A percentile compares a stretch with the other conserved stretches of the same genome.
Conservation (phyloP, 495 filamentous ascomycete genomes). For the Penicillium cataractarum region DNA sequence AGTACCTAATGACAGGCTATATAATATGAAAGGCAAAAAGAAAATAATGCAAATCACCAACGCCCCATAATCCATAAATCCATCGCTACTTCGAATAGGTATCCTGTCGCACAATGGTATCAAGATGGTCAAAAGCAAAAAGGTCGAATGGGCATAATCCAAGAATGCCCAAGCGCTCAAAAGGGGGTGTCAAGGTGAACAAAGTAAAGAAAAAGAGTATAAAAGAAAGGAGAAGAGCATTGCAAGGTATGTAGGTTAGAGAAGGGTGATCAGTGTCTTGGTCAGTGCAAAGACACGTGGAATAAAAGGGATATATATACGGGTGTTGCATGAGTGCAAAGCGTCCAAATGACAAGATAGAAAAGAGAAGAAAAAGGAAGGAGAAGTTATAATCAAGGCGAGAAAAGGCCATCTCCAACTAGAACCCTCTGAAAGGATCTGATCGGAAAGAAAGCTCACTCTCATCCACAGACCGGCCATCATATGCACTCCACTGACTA, state of each 20-base stretch:
- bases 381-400: conserved; percentile 1
- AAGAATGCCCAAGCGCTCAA: conserved; percentile 1
- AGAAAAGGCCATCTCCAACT: conserved; percentile 5
- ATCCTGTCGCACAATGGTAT: conserved; percentile 31
- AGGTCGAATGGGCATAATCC: background rate
- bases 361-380: conserved; percentile 8
- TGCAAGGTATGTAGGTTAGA: conserved; percentile 16
- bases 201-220: background rate
- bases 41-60: conserved; percentile 12
- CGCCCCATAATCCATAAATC: conserved; percentile 16
- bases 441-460: conserved; percentile 39
- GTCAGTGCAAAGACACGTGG: background rate
- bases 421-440: conserved; percentile 48
- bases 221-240: background rate
- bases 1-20: background rate
- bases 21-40: background rate
- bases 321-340: conserved; percentile 11
- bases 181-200: background rate
- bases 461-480: conserved; percentile 37
- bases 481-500: conserved; percentile 43
- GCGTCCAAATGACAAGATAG: conserved; percentile 6
- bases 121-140: conserved; percentile 18
- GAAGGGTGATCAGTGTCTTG: background rate
- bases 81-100: conserved; percentile 17
- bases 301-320: conserved; percentile 14